Percentiles rank a stretch among this genome's conserved stretches.
phyloP scores from a whole-genome alignment of 1,284 basidiomycete species.

The Austroboletus niveus region DNA sequence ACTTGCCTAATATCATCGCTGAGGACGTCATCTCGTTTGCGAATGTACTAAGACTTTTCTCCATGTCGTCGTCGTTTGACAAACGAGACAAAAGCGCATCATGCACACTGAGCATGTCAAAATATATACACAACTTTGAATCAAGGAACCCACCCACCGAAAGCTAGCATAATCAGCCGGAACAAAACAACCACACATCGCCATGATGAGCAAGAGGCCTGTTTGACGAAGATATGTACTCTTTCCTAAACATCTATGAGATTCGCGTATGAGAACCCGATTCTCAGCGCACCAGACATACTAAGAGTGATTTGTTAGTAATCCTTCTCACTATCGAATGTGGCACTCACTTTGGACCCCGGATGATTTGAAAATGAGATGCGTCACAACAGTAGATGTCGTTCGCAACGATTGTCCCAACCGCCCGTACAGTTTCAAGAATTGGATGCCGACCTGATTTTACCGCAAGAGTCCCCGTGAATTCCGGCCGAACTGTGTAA shows the following conservation, averaged over 20 bases:
- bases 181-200: constrained; percentile 87
- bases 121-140: too few species aligned
- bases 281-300: constrained; percentile 67
- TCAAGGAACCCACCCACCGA: constrained; percentile 40
- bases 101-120: constrained; percentile 53
- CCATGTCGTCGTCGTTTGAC: constrained; percentile 90
- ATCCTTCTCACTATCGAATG: not conserved
- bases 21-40: constrained; percentile 89
- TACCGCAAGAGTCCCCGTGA: constrained; percentile 81
- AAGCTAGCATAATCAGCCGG: constrained; percentile 90
- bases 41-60: constrained; percentile 88
- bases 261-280: not conserved
- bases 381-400: constrained; percentile 83
- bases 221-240: constrained; percentile 90
- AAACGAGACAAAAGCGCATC: constrained; percentile 84
- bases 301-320: constrained; percentile 37
- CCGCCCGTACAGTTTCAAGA: constrained; percentile 70
- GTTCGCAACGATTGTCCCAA: constrained; percentile 76
- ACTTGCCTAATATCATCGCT: constrained; percentile 79
- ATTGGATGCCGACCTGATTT: constrained; percentile 86
- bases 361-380: constrained; percentile 84
- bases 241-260: constrained; percentile 57
- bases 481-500: constrained; percentile 77
- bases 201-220: constrained; percentile 81
- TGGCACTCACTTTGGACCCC: constrained; percentile 77